Evolutionary conservation across 2,329 filamentous ascomycete species (phyloP).

Genomic region (Alternaria novae-zelandiae): DNA sequence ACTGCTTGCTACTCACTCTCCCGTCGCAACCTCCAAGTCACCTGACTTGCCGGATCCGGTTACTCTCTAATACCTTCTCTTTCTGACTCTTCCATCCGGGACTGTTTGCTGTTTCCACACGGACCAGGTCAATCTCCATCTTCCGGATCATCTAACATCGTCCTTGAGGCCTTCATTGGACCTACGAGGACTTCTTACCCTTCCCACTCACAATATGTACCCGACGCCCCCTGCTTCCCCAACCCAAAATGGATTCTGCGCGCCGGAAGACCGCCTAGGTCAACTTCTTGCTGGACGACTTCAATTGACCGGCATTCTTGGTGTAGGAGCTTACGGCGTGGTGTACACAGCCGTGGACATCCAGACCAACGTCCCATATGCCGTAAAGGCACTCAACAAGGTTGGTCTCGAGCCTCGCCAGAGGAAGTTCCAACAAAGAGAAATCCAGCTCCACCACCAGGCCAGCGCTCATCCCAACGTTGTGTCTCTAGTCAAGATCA

Average conservation of each 20-base stretch:
- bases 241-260: slow-evolving; percentile 50
- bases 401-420: slow-evolving; percentile 87
- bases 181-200: slow-evolving; percentile 43
- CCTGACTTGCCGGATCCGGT: slow-evolving; percentile 28
- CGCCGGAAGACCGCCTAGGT: slow-evolving; percentile 85
- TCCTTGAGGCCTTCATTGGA: slow-evolving; percentile 52
- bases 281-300: slow-evolving; percentile 81
- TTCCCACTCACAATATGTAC: slow-evolving; percentile 50
- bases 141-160: slow-evolving; percentile 30
- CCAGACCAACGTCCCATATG: slow-evolving; percentile 81
- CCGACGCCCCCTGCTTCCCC: slow-evolving; percentile 60
- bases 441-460: slow-evolving; percentile 89
- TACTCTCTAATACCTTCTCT: slow-evolving; percentile 24
- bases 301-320: slow-evolving; percentile 83
- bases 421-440: slow-evolving; percentile 86
- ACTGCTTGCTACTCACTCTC: slow-evolving; percentile 6
- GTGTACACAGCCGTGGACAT: slow-evolving; percentile 91
- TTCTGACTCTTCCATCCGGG: slow-evolving; percentile 9
- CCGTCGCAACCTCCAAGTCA: slow-evolving; percentile 22
- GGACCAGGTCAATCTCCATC: slow-evolving; percentile 13
- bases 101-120: slow-evolving; percentile 9
- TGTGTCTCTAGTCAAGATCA: slow-evolving; percentile 90
- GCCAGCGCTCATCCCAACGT: slow-evolving; percentile 92
- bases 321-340: slow-evolving; percentile 94
- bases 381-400: slow-evolving; percentile 97